Conservation (phyloP, 495 filamentous ascomycete genomes). For the Tuber microsphaerosporum region DNA sequence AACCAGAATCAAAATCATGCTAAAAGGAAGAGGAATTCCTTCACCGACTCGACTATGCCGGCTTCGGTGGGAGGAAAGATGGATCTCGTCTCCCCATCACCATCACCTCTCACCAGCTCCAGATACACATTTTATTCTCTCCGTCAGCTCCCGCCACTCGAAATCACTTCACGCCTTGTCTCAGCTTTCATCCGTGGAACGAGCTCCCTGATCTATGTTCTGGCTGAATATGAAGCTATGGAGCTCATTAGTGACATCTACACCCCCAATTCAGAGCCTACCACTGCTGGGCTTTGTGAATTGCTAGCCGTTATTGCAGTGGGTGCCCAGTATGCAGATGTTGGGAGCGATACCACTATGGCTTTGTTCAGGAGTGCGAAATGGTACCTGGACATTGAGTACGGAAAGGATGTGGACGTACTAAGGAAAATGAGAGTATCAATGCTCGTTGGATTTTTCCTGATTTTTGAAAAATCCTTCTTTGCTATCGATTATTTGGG, state of each 20-base stretch:
- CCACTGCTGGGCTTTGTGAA: constrained; percentile 24
- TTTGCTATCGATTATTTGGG: constrained; percentile 27
- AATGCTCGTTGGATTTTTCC: constrained; percentile 29
- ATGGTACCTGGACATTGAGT: constrained; percentile 36
- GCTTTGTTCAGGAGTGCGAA: constrained; percentile 37
- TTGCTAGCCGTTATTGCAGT: constrained; percentile 30
- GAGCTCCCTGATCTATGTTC: constrained; percentile 19
- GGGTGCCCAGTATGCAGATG: constrained; percentile 35
- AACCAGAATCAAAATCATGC: neutral
- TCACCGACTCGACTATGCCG: neutral
- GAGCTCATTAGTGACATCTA: constrained; percentile 31
- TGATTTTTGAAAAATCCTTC: constrained; percentile 37
- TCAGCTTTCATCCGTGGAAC: constrained; percentile 31
- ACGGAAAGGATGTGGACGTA: constrained; percentile 15
- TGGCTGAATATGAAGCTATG: constrained; percentile 27
- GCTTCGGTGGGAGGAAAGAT: neutral
- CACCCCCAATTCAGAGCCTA: constrained; percentile 13
- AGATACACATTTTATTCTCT: constrained; percentile 23
- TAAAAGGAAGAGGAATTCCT: neutral
- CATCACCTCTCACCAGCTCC: neutral
- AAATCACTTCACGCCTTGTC: constrained; percentile 21
- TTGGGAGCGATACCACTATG: constrained; percentile 12
- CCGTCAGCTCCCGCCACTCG: constrained; percentile 18
- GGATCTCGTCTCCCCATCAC: neutral
- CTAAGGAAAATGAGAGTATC: constrained; percentile 31